Evolutionary conservation across 2,329 filamentous ascomycete genomes (phyloP), one percentile per base, ranked within the genome.

Genomic region (Colletotrichum sp.): DNA sequence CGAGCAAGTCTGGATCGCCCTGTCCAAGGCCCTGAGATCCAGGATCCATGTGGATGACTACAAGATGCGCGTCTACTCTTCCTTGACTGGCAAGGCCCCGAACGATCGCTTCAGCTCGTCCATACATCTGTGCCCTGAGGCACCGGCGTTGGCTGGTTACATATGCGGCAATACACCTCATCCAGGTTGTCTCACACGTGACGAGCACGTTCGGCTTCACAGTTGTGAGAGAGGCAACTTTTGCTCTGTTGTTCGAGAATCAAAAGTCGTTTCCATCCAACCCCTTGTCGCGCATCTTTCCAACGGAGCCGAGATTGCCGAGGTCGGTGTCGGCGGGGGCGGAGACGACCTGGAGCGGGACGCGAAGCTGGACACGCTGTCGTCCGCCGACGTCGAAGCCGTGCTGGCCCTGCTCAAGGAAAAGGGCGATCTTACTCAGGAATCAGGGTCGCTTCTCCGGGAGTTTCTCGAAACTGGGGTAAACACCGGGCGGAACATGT

Each of bases 1-100:
- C 77, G 96, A 98, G 82, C 94, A 98, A 68, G 95, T 98, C 0
- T 98, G 96, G 96, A 87, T 96, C 74, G 94, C 95, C 1, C 85
- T 98, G 1, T 93, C 95, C 0, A 90, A 92, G 26, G 91, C 92
- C 13, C 86, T 98, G 1, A 85, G 91, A 8, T 93, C 93, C 5
- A 89, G 88, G 87, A 91, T 98, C 3, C 96, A 98, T 79, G 91
- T 98, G 4, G 95, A 98, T 81, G 86, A 91, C 18, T 98, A 98
- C 81, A 95, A 96, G 78, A 87, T 93, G 80, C 85, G 89, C 1
- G 88, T 98, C 0, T 98, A 97, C 80, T 86, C 86, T 55, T 91
- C 93, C 2, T 89, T 96, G 0, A 84, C 89, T 8, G 84, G 84
- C 2, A 88, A 86, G 21, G 79, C 84, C 3, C 81, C 85, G 1